Evolutionary conservation across 306 rosid species (phyloP), one percentile per base, ranked within the genome.

Genomic region (Cucurbita argyrosperma): DNA sequence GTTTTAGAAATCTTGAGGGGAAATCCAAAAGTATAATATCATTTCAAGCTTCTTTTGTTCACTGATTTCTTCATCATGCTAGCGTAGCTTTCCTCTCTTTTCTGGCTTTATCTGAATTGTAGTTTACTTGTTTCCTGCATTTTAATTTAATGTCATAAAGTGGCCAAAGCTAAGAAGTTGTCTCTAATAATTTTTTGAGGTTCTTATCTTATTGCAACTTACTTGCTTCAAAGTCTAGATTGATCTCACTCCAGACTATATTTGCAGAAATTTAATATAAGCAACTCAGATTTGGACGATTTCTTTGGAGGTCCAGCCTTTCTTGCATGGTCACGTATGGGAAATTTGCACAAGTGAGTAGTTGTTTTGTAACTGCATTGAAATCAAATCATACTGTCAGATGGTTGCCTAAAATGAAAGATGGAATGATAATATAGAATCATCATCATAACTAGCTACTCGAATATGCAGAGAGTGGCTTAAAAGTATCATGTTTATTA

Each of bases 301-400:
- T 92, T 89, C 88, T 92, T 92, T 60, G 96, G 97, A 76, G 97
- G 97, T 73, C 97, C 97, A 2, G 97, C 95, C 15, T 92, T 92
- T 83, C 97, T 92, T 79, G 90, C 97, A 7, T 92, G 97, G 92
- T 92, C 95, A 68, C 92, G 96, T 18, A 90, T 92, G 97, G 97
- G 92, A 77, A 92, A 92, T 84, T 82, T 92, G 83, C 97, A 92
- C 26, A 86, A 91, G 97, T 92, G 76, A 92, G 94, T 56, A 12
- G 59, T 30, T 63, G 23, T 21, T 69, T 45, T 30, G 19, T 57
- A 45, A 19, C 6, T 10, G 42, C 50, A 1, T 56, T 72, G 40
- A 54, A 53, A 72, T 49, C 14, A 49, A 3, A 49, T 69, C 43
- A 19, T 38, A n/a, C 15, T 47, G 58, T 49, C 21, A 4, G 58